Percentiles rank a stretch among this genome's conserved stretches.
These are phyloP conservation scores for Nidularia pulvinata DNA, from an alignment of 768 basidiomycete genomes.

Conservation along the genomic window DNA sequence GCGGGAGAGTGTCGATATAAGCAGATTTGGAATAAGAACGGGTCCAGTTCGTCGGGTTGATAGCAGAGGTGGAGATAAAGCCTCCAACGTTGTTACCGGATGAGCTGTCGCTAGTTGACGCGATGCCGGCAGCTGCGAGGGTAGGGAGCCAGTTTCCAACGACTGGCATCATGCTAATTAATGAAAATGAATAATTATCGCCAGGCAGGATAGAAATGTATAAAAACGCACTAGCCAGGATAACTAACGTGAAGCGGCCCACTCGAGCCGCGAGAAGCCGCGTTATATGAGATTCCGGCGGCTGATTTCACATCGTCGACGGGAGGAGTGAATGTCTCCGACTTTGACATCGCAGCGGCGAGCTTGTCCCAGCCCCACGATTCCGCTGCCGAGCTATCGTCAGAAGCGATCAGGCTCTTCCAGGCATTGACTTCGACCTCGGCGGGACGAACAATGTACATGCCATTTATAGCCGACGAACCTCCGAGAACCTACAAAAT, in stretches of 20 bases:
- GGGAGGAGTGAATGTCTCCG: conserved; percentile 60
- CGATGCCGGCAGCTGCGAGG: conserved; percentile 45
- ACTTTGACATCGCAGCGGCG: conserved; percentile 42
- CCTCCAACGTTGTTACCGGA: conserved; percentile 50
- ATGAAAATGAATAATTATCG: conserved; percentile 16
- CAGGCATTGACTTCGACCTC: conserved; percentile 48
- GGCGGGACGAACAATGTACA: conserved; percentile 62
- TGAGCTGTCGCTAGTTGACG: conserved; percentile 39
- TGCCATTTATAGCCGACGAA: conserved; percentile 67
- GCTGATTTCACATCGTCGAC: conserved; percentile 27
- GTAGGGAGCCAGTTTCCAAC: conserved; percentile 62
- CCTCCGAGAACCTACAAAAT: conserved; percentile 57
- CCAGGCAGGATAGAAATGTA: neutral
- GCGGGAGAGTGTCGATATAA: conserved; percentile 66
- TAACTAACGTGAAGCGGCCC: conserved; percentile 45
- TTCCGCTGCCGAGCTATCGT: conserved; percentile 36
- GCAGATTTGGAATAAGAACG: conserved; percentile 67
- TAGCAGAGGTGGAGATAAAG: conserved; percentile 54
- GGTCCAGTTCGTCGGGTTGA: conserved; percentile 68
- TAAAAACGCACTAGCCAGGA: conserved; percentile 57
- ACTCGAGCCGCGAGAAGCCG: conserved; percentile 44
- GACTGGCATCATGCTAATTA: conserved; percentile 46
- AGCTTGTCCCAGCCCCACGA: conserved; percentile 48
- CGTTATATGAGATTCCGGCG: conserved; percentile 43
- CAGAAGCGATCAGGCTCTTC: conserved; percentile 36